These are phyloP conservation scores for Aphanomyces stellatus DNA, from an alignment of 352 stramenopile genomes.

Conservation along the genomic window DNA sequence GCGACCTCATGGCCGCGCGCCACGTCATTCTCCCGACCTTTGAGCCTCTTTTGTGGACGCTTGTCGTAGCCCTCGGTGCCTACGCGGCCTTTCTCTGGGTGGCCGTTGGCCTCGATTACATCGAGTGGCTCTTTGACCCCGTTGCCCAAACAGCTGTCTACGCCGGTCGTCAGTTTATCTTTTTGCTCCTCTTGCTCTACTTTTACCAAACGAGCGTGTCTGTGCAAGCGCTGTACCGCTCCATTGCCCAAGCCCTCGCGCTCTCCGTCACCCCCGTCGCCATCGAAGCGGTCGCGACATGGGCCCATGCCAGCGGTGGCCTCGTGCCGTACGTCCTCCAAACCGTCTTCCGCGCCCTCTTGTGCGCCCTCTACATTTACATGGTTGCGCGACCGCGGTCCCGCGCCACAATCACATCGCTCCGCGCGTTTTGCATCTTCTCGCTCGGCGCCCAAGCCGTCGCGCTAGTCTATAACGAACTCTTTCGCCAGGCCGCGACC, in stretches of 20 bases:
- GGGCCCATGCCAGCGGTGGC: background rate
- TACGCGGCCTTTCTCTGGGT: constrained; percentile 21
- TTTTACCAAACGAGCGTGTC: constrained; percentile 52
- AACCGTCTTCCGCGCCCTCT: constrained; percentile 27
- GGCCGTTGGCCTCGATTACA: background rate
- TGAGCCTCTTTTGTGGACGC: constrained; percentile 47
- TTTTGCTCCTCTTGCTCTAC: constrained; percentile 49
- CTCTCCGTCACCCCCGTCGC: constrained; percentile 50
- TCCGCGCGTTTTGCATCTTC: constrained; percentile 57
- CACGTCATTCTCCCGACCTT: constrained; percentile 64
- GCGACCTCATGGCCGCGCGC: constrained; percentile 39
- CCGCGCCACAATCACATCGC: constrained; percentile 34
- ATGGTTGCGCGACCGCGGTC: constrained; percentile 34
- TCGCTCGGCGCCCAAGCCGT: constrained; percentile 34
- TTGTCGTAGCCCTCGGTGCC: constrained; percentile 27
- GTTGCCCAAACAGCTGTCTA: constrained; percentile 34
- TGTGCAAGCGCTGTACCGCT: constrained; percentile 31
- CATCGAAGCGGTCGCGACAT: constrained; percentile 30
- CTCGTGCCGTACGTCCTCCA: constrained; percentile 31
- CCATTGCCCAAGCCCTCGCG: constrained; percentile 32
- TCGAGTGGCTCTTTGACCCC: constrained; percentile 15
- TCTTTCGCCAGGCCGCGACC: constrained; percentile 23
- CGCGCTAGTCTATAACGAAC: constrained; percentile 35
- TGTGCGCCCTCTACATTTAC: constrained; percentile 38
- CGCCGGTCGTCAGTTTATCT: constrained; percentile 45